Base-by-base conservation (phyloP, 352 stramenopile genomes). In the Plasmopara muralis region DNA sequence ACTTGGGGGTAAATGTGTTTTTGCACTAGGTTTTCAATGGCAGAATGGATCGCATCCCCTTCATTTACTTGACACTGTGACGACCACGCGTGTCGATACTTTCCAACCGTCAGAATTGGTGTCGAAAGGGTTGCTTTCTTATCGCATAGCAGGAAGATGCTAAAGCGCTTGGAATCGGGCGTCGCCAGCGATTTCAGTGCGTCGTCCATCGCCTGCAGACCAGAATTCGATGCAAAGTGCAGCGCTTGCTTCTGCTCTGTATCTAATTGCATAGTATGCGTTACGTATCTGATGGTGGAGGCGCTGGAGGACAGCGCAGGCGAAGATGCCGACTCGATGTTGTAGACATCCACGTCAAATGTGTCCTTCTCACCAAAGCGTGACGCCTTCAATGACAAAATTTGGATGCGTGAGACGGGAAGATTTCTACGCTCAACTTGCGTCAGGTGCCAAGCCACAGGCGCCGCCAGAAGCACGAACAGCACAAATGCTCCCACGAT, bases 401-500 rank as follows among this genome's bases (percentile, higher is more conserved):
- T 64, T 35, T 72, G 62, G 62, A 90, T 88, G 41, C 76, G 75
- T 18, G 60, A 62, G 9, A 64, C 52, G 0, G 80, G 77, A 5
- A 90, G 68, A 33, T 71, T 53, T 31, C 74, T 62, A 40, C 80
- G 80, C 66, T 88, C 61, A 45, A 90, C 76, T 28, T 79, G 74
- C 47, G 78, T 90, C 46, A 86, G 62, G 42, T 73, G 67, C 68
- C 68, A 88, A 15, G 80, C 80, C 47, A 86, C 59, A 31, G 80
- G 77, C 43, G 77, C 63, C 41, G 68, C 70, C 33, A 80, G 64
- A 45, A 85, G 68, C 58, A 69, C 66, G 62, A 89, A 89, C 44
- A 87, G 52, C 63, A 83, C 74, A 62, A 91, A 89, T 47, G 70
- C 72, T 47, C 67, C 73, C 18, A 90, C 80, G 55, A 90, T 83